These are phyloP conservation scores for Chaetomiaceae sp. DNA, from an alignment of 2,329 filamentous ascomycete genomes.

Conservation along the genomic window DNA sequence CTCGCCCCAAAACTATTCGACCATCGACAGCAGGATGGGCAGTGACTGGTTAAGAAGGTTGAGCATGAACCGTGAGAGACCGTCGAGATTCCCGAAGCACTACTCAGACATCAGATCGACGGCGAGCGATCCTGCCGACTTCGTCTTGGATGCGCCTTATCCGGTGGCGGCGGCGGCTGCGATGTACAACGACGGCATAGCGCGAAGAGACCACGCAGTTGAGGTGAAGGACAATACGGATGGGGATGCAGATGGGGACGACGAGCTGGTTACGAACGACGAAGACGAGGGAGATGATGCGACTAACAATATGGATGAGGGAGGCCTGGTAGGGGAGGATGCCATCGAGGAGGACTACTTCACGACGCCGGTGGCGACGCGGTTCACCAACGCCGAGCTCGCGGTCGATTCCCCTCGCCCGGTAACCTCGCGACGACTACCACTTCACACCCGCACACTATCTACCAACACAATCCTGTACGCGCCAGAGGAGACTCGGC, in stretches of 20 bases:
- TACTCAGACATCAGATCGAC: constrained; percentile 56
- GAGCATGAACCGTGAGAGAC: constrained; percentile 48
- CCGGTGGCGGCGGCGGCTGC: constrained; percentile 26
- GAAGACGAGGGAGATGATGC: constrained; percentile 57
- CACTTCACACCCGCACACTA: constrained; percentile 64
- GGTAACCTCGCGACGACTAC: constrained; percentile 31
- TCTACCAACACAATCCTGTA: constrained; percentile 83
- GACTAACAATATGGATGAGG: constrained; percentile 38
- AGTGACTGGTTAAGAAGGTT: constrained; percentile 50
- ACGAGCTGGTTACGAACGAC: constrained; percentile 80
- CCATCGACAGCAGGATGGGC: constrained; percentile 41
- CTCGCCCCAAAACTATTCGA: constrained; percentile 46
- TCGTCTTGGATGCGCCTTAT: constrained; percentile 45
- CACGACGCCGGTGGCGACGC: constrained; percentile 44
- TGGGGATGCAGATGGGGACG: constrained; percentile 82
- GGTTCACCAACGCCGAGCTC: constrained; percentile 34
- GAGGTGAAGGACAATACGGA: constrained; percentile 64
- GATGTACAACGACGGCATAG: constrained; percentile 29
- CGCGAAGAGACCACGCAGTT: constrained; percentile 40
- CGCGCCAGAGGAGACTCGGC: constrained; percentile 56
- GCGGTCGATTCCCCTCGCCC: constrained; percentile 31
- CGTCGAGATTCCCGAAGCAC: constrained; percentile 42
- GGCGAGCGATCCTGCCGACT: constrained; percentile 60
- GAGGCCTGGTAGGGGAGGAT: constrained; percentile 27
- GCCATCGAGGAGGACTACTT: constrained; percentile 50